Evolutionary conservation across 108 stramenopile species (phyloP), one percentile per base, ranked within the genome.

Genomic region (Chaetoceros muelleri): DNA sequence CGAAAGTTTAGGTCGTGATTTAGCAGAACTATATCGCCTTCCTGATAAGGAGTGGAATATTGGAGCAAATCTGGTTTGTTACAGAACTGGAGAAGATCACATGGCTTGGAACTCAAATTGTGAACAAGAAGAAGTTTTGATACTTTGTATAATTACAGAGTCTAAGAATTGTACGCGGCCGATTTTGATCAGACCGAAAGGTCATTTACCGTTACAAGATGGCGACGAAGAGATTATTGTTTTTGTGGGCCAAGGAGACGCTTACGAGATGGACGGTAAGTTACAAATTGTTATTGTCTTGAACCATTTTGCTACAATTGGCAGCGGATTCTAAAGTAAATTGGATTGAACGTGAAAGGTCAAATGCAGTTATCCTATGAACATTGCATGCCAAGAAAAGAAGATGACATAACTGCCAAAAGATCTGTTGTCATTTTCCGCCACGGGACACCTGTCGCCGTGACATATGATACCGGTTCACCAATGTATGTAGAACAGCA

Each of bases 71-170:
- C 31, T 70, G 19, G 60, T 70, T 26, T 53, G 31, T n/a, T 72
- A 72, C 48, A 63, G 54, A 25, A 65, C 67, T 49, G 71, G 71
- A 7, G 62, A 58, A 24, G 71, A 72, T 46, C 19, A 55, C 16
- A 72, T 72, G 1, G 71, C 66, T 0, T 72, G 66, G 67, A 65
- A 72, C 25, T 64, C 71, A 20, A 66, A 72, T 48, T 65, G 67
- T 44, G 67, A 60, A 20, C 57, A 61, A 64, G 71, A 66, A 21
- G 71, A 72, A 58, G 44, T 61, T n/a, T 8, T 72, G n/a, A 48
- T 72, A 13, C n/a, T 67, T 2, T 72, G 71, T 30, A 66, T 72
- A 10, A 57, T 69, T 30, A 62, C 67, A 22, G 67, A 67, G 10
- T 62, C 71, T 23, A 53, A 55, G 1, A 58, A 54, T 29, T 65